Evolutionary conservation across 345 rosid genomes (phyloP).

Genomic region (Arabidopsis thaliana): DNA sequence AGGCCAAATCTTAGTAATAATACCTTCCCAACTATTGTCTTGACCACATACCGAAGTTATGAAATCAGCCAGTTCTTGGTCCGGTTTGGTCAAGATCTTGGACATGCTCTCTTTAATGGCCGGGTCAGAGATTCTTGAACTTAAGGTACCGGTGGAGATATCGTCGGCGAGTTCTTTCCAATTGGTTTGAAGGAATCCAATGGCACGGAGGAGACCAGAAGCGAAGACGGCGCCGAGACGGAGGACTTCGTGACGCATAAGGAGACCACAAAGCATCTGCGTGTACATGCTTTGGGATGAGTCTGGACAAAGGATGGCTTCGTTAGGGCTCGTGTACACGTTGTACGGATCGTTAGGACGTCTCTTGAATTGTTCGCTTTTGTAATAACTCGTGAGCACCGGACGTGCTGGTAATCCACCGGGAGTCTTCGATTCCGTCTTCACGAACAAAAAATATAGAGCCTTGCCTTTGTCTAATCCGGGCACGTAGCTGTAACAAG

Average conservation of each 20-base stretch:
- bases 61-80: slow-evolving; percentile 61
- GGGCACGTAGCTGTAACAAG: slow-evolving; percentile 63
- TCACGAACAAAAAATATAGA: slow-evolving; percentile 73
- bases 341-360: slow-evolving; percentile 77
- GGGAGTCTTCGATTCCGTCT: slow-evolving; percentile 79
- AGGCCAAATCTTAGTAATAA: slow-evolving; percentile 81
- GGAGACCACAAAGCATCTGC: slow-evolving; percentile 88
- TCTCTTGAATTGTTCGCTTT: slow-evolving; percentile 72
- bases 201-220: slow-evolving; percentile 85
- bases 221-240: slow-evolving; percentile 93
- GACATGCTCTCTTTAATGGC: slow-evolving; percentile 53
- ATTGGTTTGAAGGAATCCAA: slow-evolving; percentile 70
- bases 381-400: slow-evolving; percentile 90
- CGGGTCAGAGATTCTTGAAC: slow-evolving; percentile 58
- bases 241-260: slow-evolving; percentile 71
- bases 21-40: slow-evolving; percentile 66
- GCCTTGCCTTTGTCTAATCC: slow-evolving; percentile 86
- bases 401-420: slow-evolving; percentile 90
- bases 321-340: slow-evolving; percentile 82
- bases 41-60: slow-evolving; percentile 55
- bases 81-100: slow-evolving; percentile 58
- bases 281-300: slow-evolving; percentile 90
- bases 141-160: slow-evolving; percentile 62
- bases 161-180: slow-evolving; percentile 66
- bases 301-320: slow-evolving; percentile 83